Conservation (phyloP, 1,284 basidiomycete species). For the Mycosarcoma mackinlayi region DNA sequence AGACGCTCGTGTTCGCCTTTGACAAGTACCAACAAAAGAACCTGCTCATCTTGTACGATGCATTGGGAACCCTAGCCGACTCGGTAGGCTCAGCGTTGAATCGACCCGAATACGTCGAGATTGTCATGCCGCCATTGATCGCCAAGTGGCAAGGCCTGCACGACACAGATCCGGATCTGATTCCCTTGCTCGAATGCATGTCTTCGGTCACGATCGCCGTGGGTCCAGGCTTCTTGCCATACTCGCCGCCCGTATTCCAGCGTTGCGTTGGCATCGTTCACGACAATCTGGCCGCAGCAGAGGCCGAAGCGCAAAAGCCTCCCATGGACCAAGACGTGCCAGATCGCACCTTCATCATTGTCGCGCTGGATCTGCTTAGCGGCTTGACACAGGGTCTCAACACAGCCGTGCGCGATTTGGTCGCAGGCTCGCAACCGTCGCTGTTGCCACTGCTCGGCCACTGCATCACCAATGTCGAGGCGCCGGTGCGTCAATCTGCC, state of each 20-base stretch:
- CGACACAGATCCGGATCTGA: conserved; percentile 91
- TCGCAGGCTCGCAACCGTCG: conserved; percentile 58
- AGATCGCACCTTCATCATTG: conserved; percentile 76
- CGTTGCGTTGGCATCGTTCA: conserved; percentile 90
- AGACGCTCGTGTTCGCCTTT: conserved; percentile 94
- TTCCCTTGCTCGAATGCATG: conserved; percentile 89
- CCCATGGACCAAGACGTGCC: conserved; percentile 58
- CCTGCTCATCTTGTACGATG: conserved; percentile 96
- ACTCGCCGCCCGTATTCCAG: conserved; percentile 90
- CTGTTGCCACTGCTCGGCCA: conserved; percentile 62
- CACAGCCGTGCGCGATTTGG: conserved; percentile 69
- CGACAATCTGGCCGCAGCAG: conserved; percentile 76
- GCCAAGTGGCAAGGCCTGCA: conserved; percentile 87
- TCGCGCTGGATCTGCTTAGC: conserved; percentile 92
- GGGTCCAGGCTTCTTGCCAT: conserved; percentile 87
- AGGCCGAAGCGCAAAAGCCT: conserved; percentile 89
- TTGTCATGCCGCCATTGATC: conserved; percentile 94
- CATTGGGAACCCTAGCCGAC: conserved; percentile 95
- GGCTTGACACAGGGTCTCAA: conserved; percentile 95
- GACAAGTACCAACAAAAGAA: conserved; percentile 99
- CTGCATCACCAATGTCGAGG: conserved; percentile 80
- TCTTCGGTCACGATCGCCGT: conserved; percentile 97
- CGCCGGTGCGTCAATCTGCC: conserved; percentile 93
- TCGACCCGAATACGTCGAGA: conserved; percentile 87
- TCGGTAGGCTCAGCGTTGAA: conserved; percentile 89